phyloP scores from a whole-genome alignment of 192 early-diverging fungal species.

The Diversispora epigaea region DNA sequence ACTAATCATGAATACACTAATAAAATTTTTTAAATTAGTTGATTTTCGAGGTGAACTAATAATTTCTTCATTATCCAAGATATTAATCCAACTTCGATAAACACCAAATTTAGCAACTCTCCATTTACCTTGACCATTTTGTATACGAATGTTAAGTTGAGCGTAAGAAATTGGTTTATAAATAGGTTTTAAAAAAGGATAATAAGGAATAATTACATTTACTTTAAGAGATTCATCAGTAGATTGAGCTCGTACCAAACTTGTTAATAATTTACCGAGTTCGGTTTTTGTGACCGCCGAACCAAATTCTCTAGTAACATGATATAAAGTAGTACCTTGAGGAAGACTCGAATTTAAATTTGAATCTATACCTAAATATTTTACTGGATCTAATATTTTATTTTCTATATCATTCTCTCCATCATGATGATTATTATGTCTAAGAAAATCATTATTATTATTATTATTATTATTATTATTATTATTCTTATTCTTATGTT shows the following conservation, averaged over 20 bases:
- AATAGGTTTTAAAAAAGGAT: slow-evolving; percentile 42
- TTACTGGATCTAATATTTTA: not conserved
- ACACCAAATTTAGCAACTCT: slow-evolving; percentile 40
- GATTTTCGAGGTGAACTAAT: not conserved
- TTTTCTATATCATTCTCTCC: too few relatives aligned
- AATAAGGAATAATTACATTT: slow-evolving; percentile 52
- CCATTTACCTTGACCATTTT: slow-evolving; percentile 36
- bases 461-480: too few relatives aligned
- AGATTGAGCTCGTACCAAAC: slow-evolving; percentile 46
- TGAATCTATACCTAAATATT: slow-evolving; percentile 42
- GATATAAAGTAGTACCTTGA: slow-evolving; percentile 46
- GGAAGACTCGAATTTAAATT: slow-evolving; percentile 34
- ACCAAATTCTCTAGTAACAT: slow-evolving; percentile 59
- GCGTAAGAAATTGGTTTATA: not conserved
- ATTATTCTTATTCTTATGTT: too few relatives aligned
- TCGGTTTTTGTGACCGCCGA: slow-evolving; percentile 50
- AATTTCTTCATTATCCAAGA: not conserved
- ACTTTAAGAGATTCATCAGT: slow-evolving; percentile 40
- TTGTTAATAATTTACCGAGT: slow-evolving; percentile 53
- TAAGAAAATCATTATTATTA: too few relatives aligned
- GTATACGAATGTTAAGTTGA: not conserved
- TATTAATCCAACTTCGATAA: slow-evolving; percentile 37
- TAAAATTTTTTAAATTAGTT: not conserved
- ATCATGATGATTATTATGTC: too few relatives aligned
- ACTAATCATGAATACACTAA: slow-evolving; percentile 56